Evolutionary conservation across 768 basidiomycete species (phyloP), one percentile per base, ranked within the genome.

Genomic region (Boletus tomentosulus): DNA sequence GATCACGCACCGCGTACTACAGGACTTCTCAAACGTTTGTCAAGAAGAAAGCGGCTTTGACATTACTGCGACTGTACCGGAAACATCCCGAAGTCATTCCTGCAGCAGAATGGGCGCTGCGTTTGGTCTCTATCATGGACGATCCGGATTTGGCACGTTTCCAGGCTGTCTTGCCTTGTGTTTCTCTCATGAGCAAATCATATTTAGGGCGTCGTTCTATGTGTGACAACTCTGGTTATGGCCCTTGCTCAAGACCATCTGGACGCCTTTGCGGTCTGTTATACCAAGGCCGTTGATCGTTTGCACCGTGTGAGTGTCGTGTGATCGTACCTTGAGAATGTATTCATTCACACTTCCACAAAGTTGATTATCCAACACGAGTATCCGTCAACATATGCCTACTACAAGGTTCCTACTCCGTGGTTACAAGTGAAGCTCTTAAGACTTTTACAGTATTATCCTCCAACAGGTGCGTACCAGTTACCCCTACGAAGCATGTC

Each of bases 361-460:
- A 30, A 34, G 93, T 79, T 99, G 61, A 81, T 98, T 16, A 87
- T 98, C 57, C 91, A 94, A 61, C 86, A 88, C 57, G 92, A 98
- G 65, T 96, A 89, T 65, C 76, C 86, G 8, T 78, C 87, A 34
- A 88, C 91, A 47, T 99, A 99, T 67, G 81, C 94, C 16, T 99
- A 99, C 69, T 99, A 99, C 73, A 93, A 94, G 73, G 92, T 98
- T 2, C 96, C 96, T 22, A 90, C 90, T 24, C 96, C 96, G 1
- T 98, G 96, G 97, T 76, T 98, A 33, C 96, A 98, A 73, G 92
- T 98, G 58, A 97, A 98, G 69, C 80, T 99, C 3, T 77, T 99
- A 13, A 87, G 93, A 24, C 70, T 99, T 15, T 70, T 99, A 35
- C 97, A 98, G 69, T 96, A 97, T 69, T 98, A 98, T 67, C 86